Base-by-base conservation (phyloP, 179 eudicot genomes). In the Gypsophila paniculata region DNA sequence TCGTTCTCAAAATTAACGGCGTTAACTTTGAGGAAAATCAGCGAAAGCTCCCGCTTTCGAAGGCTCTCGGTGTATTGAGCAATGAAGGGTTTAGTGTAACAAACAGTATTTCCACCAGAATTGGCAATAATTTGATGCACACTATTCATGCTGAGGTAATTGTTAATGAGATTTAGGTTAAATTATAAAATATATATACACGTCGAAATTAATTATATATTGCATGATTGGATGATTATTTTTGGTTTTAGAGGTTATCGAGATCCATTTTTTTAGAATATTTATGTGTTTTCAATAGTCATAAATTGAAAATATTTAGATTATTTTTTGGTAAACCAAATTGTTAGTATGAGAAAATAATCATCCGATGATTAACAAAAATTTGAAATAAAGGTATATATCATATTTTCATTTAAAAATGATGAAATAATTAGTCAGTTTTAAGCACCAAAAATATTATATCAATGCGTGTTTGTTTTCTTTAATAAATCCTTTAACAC, bases 61-160 rank as follows among this genome's bases (percentile, higher is more conserved):
- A 64, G 44, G 65, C 51, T 55, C 51, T 76, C 13, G 18, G 23
- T 12, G 1, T 63, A 6, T 68, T 76, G n/a, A 32, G 32, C 15
- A 26, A 2, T 4, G 71, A 71, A 76, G 71, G 71, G 18, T 51
- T 76, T 11, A 44, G 23, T 57, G 65, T 76, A 25, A 13, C 65
- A 4, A 71, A 46, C 15, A 70, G 74, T 46, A 39, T 76, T 70
- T 25, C 79, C 2, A 15, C 60, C 6, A 64, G 58, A 65, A 25
- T 21, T 29, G 61, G 23, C 18, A 55, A 63, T 55, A 44, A 54
- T 29, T 14, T 76, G 36, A 14, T 70, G 17, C 79, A 71, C 26
- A 70, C 51, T 38, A 71, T 76, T 34, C 79, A 64, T 42, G 67
- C 52, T 64, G 60, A 64, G 79, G 79, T 76, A 55, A 51, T 14